Percentiles rank a stretch among this genome's conserved stretches.
phyloP scores from a whole-genome alignment of 2,329 filamentous ascomycete species.

The Zymoseptoria tritici region DNA sequence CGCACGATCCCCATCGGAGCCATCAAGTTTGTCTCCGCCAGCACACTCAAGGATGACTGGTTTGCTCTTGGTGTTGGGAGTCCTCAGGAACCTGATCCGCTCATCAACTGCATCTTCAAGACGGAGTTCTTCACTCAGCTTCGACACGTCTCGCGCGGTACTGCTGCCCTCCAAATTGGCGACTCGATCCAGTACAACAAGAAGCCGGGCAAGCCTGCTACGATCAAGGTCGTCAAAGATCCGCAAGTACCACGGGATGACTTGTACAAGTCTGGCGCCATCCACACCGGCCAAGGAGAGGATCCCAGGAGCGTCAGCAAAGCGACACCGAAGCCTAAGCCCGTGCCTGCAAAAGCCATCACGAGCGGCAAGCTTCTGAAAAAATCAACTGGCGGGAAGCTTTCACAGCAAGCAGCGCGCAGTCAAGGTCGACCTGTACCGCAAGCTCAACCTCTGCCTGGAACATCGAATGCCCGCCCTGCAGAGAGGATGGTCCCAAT shows the following conservation, averaged over 20 bases:
- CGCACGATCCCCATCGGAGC: slow-evolving; percentile 73
- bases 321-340: slow-evolving; percentile 80
- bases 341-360: slow-evolving; percentile 79
- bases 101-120: slow-evolving; percentile 89
- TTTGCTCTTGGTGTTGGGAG: slow-evolving; percentile 89
- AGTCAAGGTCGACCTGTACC: slow-evolving; percentile 42
- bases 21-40: slow-evolving; percentile 80
- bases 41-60: slow-evolving; percentile 87
- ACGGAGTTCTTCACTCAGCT: slow-evolving; percentile 96
- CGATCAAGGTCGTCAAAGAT: slow-evolving; percentile 87
- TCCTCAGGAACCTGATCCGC: slow-evolving; percentile 83
- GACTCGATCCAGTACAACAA: slow-evolving; percentile 91
- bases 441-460: slow-evolving; percentile 34
- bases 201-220: slow-evolving; percentile 86
- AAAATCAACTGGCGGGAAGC: slow-evolving; percentile 64
- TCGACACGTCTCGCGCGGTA: slow-evolving; percentile 67
- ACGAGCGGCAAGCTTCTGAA: slow-evolving; percentile 86
- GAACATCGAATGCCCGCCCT: slow-evolving; percentile 18
- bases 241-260: slow-evolving; percentile 64
- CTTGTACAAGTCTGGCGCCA: slow-evolving; percentile 84
- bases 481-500: slow-evolving; percentile 24
- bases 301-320: slow-evolving; percentile 72
- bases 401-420: slow-evolving; percentile 49
- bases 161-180: slow-evolving; percentile 74
- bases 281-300: slow-evolving; percentile 82